Base-by-base conservation (phyloP, 2,329 filamentous ascomycete genomes). In the Cylindrodendrum hubeiense region DNA sequence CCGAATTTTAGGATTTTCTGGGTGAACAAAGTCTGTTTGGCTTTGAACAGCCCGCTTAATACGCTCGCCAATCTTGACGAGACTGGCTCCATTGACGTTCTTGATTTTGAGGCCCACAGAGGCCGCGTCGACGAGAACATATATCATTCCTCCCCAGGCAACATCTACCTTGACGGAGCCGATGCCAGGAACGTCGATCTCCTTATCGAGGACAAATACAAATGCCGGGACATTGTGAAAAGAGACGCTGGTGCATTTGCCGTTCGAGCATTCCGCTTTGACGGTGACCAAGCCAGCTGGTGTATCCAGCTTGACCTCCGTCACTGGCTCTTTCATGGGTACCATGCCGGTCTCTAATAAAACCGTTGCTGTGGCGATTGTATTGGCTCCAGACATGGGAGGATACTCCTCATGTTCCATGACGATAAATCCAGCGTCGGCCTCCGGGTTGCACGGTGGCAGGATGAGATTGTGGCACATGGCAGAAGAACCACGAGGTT, bases 341-440 rank as follows among this genome's bases (percentile, higher is more conserved):
- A 71, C 47, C 68, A 71, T 71, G 13, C 69, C 66, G 0, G 69
- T 71, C 30, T 71, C 69, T 2, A 71, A 9, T 0, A 71, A n/a
- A 0, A 58, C 58, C 0, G 68, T 71, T 1, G 67, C 66, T 2
- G 63, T 71, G 1, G 63, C 66, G 12, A 69, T 49, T 0, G 66
- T 71, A 17, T 69, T 71, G 9, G 68, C 69, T 30, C 69, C 68
- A 1, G 69, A 67, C 69, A 71, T 69, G 1, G 69, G 66, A 3
- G 66, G 68, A 3, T 69, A 69, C 5, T 71, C 69, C 22, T 71
- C 68, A 9, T 68, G 56, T 12, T 71, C 69, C 69, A 69, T 71
- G 8, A 71, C 71, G n/a, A 71, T 53, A 52, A 71, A 71, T 8
- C 69, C 69, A 12, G 65, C 65, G 13, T 71, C 69, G 3, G 69